Evolutionary conservation across 208 protist species (phyloP).

Genomic region (Trypanosoma theileri): DNA sequence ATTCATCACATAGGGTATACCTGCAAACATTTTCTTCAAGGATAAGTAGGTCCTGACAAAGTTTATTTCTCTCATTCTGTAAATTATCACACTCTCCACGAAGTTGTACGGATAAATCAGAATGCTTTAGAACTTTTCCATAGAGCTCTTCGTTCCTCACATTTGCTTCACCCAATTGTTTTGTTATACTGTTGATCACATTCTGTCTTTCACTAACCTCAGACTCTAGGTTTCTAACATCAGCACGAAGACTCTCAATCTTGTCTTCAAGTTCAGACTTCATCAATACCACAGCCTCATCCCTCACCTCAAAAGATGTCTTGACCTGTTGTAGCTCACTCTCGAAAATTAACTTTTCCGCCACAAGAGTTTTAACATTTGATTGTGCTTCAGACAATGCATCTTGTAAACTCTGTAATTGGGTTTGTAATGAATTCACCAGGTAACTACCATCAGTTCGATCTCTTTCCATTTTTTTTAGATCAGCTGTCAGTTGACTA

Average conservation of each 20-base stretch:
- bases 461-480: slow-evolving; percentile 64
- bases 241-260: slow-evolving; percentile 30
- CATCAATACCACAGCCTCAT: slow-evolving; percentile 67
- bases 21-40: slow-evolving; percentile 13
- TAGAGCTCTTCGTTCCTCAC: slow-evolving; percentile 58
- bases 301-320: slow-evolving; percentile 33
- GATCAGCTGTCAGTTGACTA: slow-evolving; percentile 60
- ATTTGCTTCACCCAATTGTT: slow-evolving; percentile 55
- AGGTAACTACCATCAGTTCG: slow-evolving; percentile 40
- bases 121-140: slow-evolving; percentile 53
- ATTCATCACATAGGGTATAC: slow-evolving; percentile 8
- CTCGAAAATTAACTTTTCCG: slow-evolving; percentile 35
- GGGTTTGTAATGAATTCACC: slow-evolving; percentile 28
- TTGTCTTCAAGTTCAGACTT: slow-evolving; percentile 48
- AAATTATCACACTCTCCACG: slow-evolving; percentile 20
- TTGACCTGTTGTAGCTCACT: slow-evolving; percentile 51
- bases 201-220: slow-evolving; percentile 50
- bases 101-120: slow-evolving; percentile 35
- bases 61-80: slow-evolving; percentile 17
- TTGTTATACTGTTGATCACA: slow-evolving; percentile 68
- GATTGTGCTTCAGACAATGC: slow-evolving; percentile 1
- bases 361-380: neutral
- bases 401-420: slow-evolving; percentile 19
- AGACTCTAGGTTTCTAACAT: slow-evolving; percentile 45
- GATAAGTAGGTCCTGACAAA: slow-evolving; percentile 9